Conservation (phyloP, 768 basidiomycete genomes). For the Tricholomella constricta region DNA sequence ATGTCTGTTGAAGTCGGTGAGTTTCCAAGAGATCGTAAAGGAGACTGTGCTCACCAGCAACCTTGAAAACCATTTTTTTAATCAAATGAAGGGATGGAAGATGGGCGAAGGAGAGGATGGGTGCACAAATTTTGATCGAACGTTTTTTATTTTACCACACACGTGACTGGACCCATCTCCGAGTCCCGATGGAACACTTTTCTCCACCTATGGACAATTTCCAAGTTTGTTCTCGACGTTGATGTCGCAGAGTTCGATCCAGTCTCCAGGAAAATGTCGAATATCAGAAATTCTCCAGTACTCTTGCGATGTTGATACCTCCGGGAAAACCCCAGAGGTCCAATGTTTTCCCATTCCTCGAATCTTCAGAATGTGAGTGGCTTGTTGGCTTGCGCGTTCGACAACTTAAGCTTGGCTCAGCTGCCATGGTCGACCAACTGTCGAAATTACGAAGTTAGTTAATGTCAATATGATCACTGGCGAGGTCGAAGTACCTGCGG, state of each 20-base stretch:
- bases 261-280: conserved; percentile 42
- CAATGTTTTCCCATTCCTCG: conserved; percentile 77
- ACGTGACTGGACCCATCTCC: conserved; percentile 27
- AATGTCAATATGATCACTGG: conserved; percentile 48
- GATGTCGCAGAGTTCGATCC: conserved; percentile 1
- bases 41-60: conserved; percentile 61
- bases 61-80: conserved; percentile 81
- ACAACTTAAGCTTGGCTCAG: conserved; percentile 36
- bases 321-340: conserved; percentile 30
- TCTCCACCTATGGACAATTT: too few relatives aligned
- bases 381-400: conserved; percentile 2
- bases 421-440: conserved; percentile 63
- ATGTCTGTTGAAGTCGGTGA: conserved; percentile 54
- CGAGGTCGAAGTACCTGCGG: conserved; percentile 51
- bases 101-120: conserved; percentile 22
- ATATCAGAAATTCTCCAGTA: conserved; percentile 76
- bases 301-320: conserved; percentile 50
- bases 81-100: conserved; percentile 16
- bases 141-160: conserved; percentile 36
- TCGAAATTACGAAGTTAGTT: conserved; percentile 68
- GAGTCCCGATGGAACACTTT: too few relatives aligned
- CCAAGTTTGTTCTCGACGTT: background rate
- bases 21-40: conserved; percentile 1
- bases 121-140: conserved; percentile 29
- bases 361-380: conserved; percentile 67